Evolutionary conservation across 2,329 filamentous ascomycete species (phyloP), one percentile per base, ranked within the genome.

Genomic region (Diplodia mutila): DNA sequence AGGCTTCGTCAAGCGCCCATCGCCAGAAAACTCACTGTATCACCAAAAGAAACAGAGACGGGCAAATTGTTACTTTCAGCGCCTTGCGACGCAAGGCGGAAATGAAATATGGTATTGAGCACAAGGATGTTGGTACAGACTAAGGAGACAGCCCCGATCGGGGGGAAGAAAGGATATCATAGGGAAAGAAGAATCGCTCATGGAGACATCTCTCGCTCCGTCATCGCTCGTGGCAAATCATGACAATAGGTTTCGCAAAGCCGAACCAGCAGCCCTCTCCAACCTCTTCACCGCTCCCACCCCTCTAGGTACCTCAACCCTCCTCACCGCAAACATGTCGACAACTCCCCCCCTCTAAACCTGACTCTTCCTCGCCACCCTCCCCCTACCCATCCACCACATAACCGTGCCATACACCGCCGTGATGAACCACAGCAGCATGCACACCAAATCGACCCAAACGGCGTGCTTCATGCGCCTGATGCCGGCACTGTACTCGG

Each of bases 381-480:
- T 32, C 16, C 64, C 42, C 53, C 64, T 66, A 21, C 42, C 46
- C 21, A 55, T 49, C 27, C 27, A 66, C 42, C 53, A 66, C 39
- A 57, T 57, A 7, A 66, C 53, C 1, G 64, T 37, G 21, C 64
- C 82, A 32, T 84, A 86, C 14, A 85, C 68, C 4, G 86, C 85
- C 3, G 87, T 89, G 55, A 89, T 78, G 61, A 93, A 80, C 93
- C 93, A 97, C 61, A 97, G 83, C 16, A 92, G 75, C 77, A 92
- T 86, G 76, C 90, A 92, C 55, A 86, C 82, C 61, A 97, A 78
- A 77, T 94, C 91, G 54, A 97, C 84, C 91, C 92, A 97, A 18
- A 95, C 91, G 5, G 92, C 91, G 75, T 90, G 89, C 81, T 93
- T 93, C 93, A 97, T 97, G 67, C 91, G 86, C 71, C 83, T 81